These are phyloP conservation scores for Isatis tinctoria DNA, from an alignment of 345 rosid species.

Conservation along the genomic window DNA sequence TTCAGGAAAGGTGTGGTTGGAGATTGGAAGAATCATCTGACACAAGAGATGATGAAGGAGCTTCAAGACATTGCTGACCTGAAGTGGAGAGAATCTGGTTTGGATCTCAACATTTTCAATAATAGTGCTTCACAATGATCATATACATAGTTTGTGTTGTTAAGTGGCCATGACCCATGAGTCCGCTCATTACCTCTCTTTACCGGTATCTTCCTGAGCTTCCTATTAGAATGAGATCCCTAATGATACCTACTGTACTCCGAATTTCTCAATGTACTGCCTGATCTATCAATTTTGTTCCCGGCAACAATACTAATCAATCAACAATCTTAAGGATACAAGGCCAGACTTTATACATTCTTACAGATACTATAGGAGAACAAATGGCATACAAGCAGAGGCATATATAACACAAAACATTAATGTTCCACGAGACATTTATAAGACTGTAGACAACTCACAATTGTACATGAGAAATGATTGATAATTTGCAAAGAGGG, in stretches of 20 bases:
- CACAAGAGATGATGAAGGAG: conserved; percentile 34
- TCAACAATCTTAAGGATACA: no score
- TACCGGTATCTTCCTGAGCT: not conserved
- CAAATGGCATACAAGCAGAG: no score
- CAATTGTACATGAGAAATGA: not conserved
- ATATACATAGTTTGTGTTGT: not conserved
- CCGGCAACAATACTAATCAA: no score
- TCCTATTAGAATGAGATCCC: not conserved
- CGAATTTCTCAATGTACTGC: not conserved
- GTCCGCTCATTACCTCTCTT: not conserved
- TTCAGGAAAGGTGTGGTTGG: conserved; percentile 44
- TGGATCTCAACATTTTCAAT: conserved; percentile 28
- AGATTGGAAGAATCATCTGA: conserved; percentile 40
- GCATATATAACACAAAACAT: no score
- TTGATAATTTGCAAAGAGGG: not conserved
- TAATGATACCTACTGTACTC: not conserved
- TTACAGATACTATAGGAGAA: no score
- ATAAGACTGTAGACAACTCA: not conserved
- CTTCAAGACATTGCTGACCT: conserved; percentile 26
- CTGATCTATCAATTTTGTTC: not conserved
- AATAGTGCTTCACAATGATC: not conserved
- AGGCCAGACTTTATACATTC: no score
- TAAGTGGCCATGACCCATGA: not conserved
- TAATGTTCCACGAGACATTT: no score
- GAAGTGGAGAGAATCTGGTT: conserved; percentile 25